Conservation (phyloP, 2,329 filamentous ascomycete genomes). For the Colletotrichum sansevieriae region DNA sequence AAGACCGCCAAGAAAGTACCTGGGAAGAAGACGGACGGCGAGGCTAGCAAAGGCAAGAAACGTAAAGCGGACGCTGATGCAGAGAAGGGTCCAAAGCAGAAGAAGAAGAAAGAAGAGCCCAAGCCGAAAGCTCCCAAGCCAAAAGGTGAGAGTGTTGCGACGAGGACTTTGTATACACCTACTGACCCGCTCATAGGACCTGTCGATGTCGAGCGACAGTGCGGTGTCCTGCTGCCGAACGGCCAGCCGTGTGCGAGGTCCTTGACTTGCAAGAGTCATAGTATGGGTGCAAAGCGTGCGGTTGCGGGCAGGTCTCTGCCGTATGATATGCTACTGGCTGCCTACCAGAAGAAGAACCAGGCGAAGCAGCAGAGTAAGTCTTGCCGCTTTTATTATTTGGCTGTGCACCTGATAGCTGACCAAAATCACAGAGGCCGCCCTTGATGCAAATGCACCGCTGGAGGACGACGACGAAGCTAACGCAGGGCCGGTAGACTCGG, state of each 20-base stretch:
- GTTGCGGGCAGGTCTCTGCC: slow-evolving; percentile 89
- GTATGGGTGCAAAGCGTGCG: slow-evolving; percentile 93
- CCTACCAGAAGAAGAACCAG: slow-evolving; percentile 98
- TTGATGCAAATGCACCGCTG: slow-evolving; percentile 92
- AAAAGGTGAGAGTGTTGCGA: slow-evolving; percentile 68
- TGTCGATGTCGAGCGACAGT: slow-evolving; percentile 94
- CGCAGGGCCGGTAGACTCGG: slow-evolving; percentile 87
- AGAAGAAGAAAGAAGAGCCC: slow-evolving; percentile 95
- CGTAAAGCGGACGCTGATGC: slow-evolving; percentile 80
- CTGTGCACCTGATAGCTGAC: slow-evolving; percentile 17
- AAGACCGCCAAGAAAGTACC: slow-evolving; percentile 72
- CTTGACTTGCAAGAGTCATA: slow-evolving; percentile 92
- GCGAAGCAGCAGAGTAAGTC: slow-evolving; percentile 93
- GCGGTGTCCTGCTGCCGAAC: slow-evolving; percentile 87
- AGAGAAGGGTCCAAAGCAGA: slow-evolving; percentile 87
- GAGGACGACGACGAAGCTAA: slow-evolving; percentile 88
- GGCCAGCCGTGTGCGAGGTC: slow-evolving; percentile 89
- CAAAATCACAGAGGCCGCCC: slow-evolving; percentile 78
- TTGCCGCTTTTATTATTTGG: background rate
- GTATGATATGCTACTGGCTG: slow-evolving; percentile 90
- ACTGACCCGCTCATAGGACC: slow-evolving; percentile 65
- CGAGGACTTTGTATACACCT: background rate
- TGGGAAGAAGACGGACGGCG: slow-evolving; percentile 73
- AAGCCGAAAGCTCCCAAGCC: slow-evolving; percentile 87
- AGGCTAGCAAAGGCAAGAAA: slow-evolving; percentile 78